These are phyloP conservation scores for Litsea cubeba DNA, from an alignment of 164 flowering plant genomes.

Conservation along the genomic window DNA sequence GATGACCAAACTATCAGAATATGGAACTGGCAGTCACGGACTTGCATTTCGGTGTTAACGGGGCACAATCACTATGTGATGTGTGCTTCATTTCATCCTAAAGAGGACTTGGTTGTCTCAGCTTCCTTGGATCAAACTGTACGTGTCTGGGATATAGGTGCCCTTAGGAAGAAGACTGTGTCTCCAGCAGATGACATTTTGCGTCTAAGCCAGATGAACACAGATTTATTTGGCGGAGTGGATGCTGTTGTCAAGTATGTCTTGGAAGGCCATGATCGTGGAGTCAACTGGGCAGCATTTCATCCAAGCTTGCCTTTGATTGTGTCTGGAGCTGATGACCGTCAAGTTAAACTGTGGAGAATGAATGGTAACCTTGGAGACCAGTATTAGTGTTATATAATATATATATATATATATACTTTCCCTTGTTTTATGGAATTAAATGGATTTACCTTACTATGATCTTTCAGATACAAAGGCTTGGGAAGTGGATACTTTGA, in stretches of 20 bases:
- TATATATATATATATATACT: not conserved
- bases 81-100: slow-evolving; percentile 87
- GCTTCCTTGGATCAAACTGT: slow-evolving; percentile 94
- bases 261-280: slow-evolving; percentile 77
- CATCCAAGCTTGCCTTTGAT: slow-evolving; percentile 83
- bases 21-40: slow-evolving; percentile 99
- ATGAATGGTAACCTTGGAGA: slow-evolving; percentile 68
- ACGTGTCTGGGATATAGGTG: slow-evolving; percentile 93
- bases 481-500: slow-evolving; percentile 87
- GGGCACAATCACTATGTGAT: slow-evolving; percentile 94
- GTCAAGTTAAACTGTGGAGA: slow-evolving; percentile 93
- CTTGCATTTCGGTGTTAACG: slow-evolving; percentile 71
- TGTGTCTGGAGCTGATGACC: slow-evolving; percentile 95
- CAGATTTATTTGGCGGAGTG: slow-evolving; percentile 90
- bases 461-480: slow-evolving; percentile 77
- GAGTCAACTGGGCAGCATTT: slow-evolving; percentile 94
- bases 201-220: slow-evolving; percentile 83
- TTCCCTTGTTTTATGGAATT: not conserved
- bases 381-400: no score
- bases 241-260: slow-evolving; percentile 96
- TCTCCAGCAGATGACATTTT: slow-evolving; percentile 86
- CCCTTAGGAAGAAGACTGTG: slow-evolving; percentile 74
- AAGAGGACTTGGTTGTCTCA: slow-evolving; percentile 88
- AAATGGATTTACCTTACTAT: not conserved
- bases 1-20: slow-evolving; percentile 88